These are phyloP conservation scores for Gracilaria domingensis DNA, from an alignment of 23 red algal genomes.

Conservation along the genomic window DNA sequence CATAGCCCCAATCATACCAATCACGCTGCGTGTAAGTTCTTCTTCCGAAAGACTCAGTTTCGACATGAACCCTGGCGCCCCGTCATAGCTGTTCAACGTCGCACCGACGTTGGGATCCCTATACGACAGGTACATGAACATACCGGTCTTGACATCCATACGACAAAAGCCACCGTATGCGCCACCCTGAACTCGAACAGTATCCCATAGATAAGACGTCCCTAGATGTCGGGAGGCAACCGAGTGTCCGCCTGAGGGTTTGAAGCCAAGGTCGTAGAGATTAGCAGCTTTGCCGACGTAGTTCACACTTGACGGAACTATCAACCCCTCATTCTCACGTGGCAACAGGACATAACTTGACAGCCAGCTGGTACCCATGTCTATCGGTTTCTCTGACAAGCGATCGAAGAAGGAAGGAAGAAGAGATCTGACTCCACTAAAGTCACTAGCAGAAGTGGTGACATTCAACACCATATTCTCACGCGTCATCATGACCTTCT, in stretches of 20 bases:
- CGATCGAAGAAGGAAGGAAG: constrained; percentile 76
- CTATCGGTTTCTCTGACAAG: constrained; percentile 56
- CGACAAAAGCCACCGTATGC: constrained; percentile 98
- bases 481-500: constrained; percentile 58
- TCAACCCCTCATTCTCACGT: constrained; percentile 83
- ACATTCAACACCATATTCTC: constrained; percentile 84
- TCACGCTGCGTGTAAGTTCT: constrained; percentile 83
- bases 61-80: constrained; percentile 66
- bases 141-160: constrained; percentile 82
- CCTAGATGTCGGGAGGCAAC: constrained; percentile 89
- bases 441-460: constrained; percentile 71
- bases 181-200: constrained; percentile 94
- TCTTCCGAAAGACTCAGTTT: constrained; percentile 70
- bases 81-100: constrained; percentile 88
- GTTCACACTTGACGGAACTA: constrained; percentile 92
- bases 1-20: constrained; percentile 98
- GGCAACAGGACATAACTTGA: constrained; percentile 16
- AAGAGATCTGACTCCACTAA: constrained; percentile 45
- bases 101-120: constrained; percentile 91
- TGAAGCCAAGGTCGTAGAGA: constrained; percentile 84
- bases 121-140: constrained; percentile 92
- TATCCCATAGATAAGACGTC: constrained; percentile 94
- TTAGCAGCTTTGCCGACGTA: constrained; percentile 97
- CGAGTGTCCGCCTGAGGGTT: constrained; percentile 71
- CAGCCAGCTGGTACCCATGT: constrained; percentile 35